Evolutionary conservation across 768 basidiomycete species (phyloP).

Genomic region (Agaricus subrufescens): DNA sequence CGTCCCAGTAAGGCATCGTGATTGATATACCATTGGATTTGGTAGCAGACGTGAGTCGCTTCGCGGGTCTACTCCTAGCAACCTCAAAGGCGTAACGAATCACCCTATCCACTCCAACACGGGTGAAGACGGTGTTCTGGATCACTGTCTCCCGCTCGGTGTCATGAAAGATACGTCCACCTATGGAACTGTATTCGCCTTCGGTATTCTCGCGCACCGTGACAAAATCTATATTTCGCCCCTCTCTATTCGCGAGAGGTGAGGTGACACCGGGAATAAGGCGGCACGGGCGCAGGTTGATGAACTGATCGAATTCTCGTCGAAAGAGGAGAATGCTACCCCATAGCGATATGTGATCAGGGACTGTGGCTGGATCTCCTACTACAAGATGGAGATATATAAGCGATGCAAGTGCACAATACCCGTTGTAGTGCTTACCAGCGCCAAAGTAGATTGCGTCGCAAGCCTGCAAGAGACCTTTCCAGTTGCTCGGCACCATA

Average conservation of each 20-base stretch:
- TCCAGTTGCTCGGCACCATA: constrained; percentile 42
- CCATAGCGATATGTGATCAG: constrained; percentile 57
- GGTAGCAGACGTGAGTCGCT: constrained; percentile 47
- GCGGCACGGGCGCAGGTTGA: constrained; percentile 43
- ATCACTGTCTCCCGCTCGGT: constrained; percentile 36
- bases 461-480: constrained; percentile 31
- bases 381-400: constrained; percentile 23
- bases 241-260: constrained; percentile 38
- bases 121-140: constrained; percentile 46
- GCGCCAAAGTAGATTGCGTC: constrained; percentile 48
- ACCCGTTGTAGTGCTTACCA: constrained; percentile 18
- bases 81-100: constrained; percentile 50
- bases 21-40: constrained; percentile 48
- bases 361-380: constrained; percentile 42
- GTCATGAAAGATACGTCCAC: constrained; percentile 37
- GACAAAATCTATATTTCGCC: constrained; percentile 43
- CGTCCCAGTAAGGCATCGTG: constrained; percentile 47
- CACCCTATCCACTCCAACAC: constrained; percentile 43
- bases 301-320: constrained; percentile 48
- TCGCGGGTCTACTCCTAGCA: constrained; percentile 42
- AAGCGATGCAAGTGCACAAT: constrained; percentile 4
- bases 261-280: constrained; percentile 43
- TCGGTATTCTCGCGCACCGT: constrained; percentile 56
- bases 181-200: constrained; percentile 50
- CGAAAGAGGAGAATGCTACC: constrained; percentile 46